Base-by-base conservation (phyloP, 805 yeast species). In the Nakazawaea ishiwadae region DNA sequence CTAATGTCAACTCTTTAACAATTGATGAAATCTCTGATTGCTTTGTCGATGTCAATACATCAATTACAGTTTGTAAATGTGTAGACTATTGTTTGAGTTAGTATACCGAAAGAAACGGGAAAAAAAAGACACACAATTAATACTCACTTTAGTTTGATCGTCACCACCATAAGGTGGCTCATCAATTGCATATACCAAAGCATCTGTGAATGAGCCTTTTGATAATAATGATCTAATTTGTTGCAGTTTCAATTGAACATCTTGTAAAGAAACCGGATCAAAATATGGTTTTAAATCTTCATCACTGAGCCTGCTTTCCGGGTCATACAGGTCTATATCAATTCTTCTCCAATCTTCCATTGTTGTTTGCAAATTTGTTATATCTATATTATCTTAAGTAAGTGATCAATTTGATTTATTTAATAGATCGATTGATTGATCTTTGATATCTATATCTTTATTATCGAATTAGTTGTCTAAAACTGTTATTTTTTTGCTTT, bases 281-380 rank as follows among this genome's bases (percentile, higher is more conserved):
- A 71, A 62, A 48, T 73, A 70, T 10, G 82, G 81, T 16, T 74
- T 63, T 53, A 86, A 70, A 39, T 85, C 91, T 50, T 73, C 78
- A 34, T 71, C 70, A 24, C 81, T 70, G 48, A 85, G 62, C 53
- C 77, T 79, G 51, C 74, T 75, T 35, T 90, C 96, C 3, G 95
- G 85, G 56, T 90, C 96, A 50, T 79, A 80, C 14, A 88, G 85
- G 62, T 93, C 98, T 40, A 93, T 81, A 60, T 93, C 96, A 52
- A 91, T 87, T 73, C 93, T 80, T 75, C 99, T 84, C 95, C 95
- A 85, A 57, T 83, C 89, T 46, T 76, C 81, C 78, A 78, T 76
- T 19, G 29, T 38, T 15, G 1, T 16, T 14, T 19, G 16, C 8
- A 14, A 7, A 8, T 28, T 20, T 26, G 5, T 20, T 20, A 4